Percentiles rank a stretch among this genome's conserved stretches.
These are phyloP conservation scores for Sphaerulina musiva DNA, from an alignment of 2,329 filamentous ascomycete genomes.

Conservation along the genomic window DNA sequence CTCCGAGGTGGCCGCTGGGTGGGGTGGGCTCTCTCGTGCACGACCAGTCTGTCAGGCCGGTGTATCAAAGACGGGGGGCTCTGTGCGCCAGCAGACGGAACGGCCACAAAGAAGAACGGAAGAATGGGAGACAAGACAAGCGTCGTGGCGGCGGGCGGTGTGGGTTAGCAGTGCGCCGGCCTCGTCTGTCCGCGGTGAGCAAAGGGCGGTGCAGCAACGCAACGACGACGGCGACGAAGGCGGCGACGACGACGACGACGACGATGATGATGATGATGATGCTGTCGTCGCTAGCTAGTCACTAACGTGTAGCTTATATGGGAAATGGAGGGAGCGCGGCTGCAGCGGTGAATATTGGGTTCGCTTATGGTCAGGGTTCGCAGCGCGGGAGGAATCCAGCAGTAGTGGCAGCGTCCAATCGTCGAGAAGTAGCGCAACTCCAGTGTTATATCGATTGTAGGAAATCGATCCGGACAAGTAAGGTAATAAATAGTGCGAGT, in stretches of 20 bases:
- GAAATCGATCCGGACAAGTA: background rate
- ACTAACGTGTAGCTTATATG: constrained; percentile 9
- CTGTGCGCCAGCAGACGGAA: constrained; percentile 7
- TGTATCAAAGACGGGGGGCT: constrained; percentile 6
- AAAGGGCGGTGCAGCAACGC: constrained; percentile 12
- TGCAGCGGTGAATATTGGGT: constrained; percentile 16
- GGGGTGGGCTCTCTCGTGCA: background rate
- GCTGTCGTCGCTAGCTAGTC: background rate
- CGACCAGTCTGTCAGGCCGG: constrained; percentile 16
- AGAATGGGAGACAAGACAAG: background rate
- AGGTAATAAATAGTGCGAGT: background rate
- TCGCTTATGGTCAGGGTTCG: constrained; percentile 15
- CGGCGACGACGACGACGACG: background rate
- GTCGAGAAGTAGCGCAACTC: background rate
- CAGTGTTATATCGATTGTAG: background rate
- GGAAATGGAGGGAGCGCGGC: constrained; percentile 11
- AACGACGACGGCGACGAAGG: background rate
- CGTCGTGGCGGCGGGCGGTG: background rate
- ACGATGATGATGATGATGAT: constrained; percentile 4
- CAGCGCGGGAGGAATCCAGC: constrained; percentile 9
- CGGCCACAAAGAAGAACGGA: constrained; percentile 8
- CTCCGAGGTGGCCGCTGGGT: background rate
- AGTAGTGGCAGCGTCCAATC: constrained; percentile 5
- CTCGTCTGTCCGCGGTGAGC: no score
- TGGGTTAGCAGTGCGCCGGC: constrained; percentile 12